These are phyloP conservation scores for Eimeria zaria DNA, from an alignment of 169 alveolate genomes.

Conservation along the genomic window DNA sequence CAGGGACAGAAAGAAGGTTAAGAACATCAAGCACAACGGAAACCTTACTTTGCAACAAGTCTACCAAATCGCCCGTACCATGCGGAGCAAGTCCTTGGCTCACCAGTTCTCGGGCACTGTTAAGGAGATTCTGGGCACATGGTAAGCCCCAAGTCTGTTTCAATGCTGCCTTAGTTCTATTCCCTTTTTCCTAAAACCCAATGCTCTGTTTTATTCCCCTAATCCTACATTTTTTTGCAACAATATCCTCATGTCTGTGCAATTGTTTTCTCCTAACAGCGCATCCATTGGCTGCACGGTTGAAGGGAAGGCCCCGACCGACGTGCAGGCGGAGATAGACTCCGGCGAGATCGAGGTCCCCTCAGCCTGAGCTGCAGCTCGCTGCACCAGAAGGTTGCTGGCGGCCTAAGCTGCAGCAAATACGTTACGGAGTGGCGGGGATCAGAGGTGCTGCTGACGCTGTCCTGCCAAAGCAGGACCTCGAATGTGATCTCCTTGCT, in stretches of 20 bases:
- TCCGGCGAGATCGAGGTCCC: constrained; percentile 84
- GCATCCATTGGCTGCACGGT: constrained; percentile 98
- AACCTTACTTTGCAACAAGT: constrained; percentile 97
- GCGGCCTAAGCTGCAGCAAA: background rate
- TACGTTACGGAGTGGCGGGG: background rate
- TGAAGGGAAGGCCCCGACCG: constrained; percentile 97
- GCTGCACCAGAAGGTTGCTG: background rate
- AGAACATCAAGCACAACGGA: constrained; percentile 98
- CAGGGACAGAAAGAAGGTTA: constrained; percentile 98
- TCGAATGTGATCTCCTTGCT: background rate
- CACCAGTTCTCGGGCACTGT: constrained; percentile 97
- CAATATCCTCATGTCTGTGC: background rate
- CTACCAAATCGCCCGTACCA: constrained; percentile 96
- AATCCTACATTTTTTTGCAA: background rate
- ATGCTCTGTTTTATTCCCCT: too few species aligned
- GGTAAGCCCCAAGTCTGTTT: constrained; percentile 80
- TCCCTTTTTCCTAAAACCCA: background rate
- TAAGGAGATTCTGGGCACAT: constrained; percentile 98
- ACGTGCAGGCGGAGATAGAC: constrained; percentile 90
- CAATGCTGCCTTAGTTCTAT: background rate
- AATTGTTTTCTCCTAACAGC: constrained; percentile 78
- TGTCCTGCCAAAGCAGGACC: background rate
- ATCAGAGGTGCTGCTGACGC: background rate
- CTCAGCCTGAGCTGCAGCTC: constrained; percentile 57
- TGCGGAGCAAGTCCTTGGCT: constrained; percentile 93